Evolutionary conservation across 176 grass and related monocot species (phyloP).

Genomic region (Carex pumila): DNA sequence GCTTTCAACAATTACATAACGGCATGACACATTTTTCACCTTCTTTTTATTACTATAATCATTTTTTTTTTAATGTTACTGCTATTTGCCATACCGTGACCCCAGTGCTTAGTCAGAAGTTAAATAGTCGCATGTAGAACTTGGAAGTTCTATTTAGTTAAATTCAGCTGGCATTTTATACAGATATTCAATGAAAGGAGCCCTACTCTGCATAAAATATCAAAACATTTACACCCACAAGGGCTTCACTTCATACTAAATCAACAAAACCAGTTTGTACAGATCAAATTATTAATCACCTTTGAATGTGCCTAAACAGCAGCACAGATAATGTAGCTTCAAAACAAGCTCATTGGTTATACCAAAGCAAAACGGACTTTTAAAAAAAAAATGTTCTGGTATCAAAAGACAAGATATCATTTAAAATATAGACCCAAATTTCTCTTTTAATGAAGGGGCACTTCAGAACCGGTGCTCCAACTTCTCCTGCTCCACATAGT

Average conservation of each 20-base stretch:
- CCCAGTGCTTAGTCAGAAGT: background rate
- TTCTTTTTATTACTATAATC: no score
- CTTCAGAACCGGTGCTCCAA: conserved; percentile 72
- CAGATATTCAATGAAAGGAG: no score
- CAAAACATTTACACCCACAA: no score
- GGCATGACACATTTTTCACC: no score
- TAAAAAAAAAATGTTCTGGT: background rate
- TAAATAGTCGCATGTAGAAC: background rate
- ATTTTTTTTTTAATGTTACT: no score
- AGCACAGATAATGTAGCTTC: background rate
- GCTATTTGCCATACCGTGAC: no score
- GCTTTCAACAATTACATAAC: no score
- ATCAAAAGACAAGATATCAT: background rate
- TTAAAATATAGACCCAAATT: background rate
- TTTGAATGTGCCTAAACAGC: conserved; percentile 2
- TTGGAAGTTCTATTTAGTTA: background rate
- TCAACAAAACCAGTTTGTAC: conserved; percentile 12
- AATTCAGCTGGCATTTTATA: no score
- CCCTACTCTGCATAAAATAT: no score
- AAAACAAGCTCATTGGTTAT: conserved; percentile 17
- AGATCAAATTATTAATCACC: conserved; percentile 8
- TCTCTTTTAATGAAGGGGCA: background rate
- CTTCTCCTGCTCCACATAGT: conserved; percentile 92
- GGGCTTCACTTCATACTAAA: no score
- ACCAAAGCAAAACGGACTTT: background rate